phyloP scores from a whole-genome alignment of 805 yeast species.

The Kodamaea kaohsiungensis region DNA sequence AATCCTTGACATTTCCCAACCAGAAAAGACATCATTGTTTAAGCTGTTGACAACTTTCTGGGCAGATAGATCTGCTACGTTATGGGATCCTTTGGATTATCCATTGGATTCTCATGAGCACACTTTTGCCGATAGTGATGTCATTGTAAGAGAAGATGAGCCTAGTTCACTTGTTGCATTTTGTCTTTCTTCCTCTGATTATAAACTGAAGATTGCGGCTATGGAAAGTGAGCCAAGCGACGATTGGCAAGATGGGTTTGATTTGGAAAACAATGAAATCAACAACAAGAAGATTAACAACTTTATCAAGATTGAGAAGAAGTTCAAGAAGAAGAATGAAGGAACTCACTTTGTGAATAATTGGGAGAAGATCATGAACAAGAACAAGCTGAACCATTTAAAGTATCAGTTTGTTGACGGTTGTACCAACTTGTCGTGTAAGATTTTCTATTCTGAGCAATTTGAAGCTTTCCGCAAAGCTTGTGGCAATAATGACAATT shows the following conservation, averaged over 20 bases:
- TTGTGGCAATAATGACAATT: slow-evolving; percentile 74
- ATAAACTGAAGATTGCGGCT: slow-evolving; percentile 59
- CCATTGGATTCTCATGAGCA: slow-evolving; percentile 84
- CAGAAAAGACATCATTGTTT: slow-evolving; percentile 75
- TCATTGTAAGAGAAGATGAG: slow-evolving; percentile 92
- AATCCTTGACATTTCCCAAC: slow-evolving; percentile 37
- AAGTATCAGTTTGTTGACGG: slow-evolving; percentile 92
- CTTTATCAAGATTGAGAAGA: slow-evolving; percentile 43
- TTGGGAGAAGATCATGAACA: slow-evolving; percentile 71
- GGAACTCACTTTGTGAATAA: slow-evolving; percentile 25
- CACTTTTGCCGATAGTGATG: slow-evolving; percentile 89
- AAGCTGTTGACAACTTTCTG: slow-evolving; percentile 87
- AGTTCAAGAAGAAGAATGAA: slow-evolving; percentile 34
- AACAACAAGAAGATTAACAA: slow-evolving; percentile 35
- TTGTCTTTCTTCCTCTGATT: slow-evolving; percentile 84
- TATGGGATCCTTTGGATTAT: slow-evolving; percentile 90
- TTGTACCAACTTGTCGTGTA: slow-evolving; percentile 76
- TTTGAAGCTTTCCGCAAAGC: slow-evolving; percentile 89
- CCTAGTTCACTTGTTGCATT: slow-evolving; percentile 94
- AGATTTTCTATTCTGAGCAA: slow-evolving; percentile 92
- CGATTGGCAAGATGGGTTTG: slow-evolving; percentile 17
- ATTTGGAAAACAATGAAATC: slow-evolving; percentile 27
- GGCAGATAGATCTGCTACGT: slow-evolving; percentile 95
- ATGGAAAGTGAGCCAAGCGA: slow-evolving; percentile 27
- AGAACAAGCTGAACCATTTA: slow-evolving; percentile 84